Evolutionary conservation across 495 filamentous ascomycete genomes (phyloP), one percentile per base, ranked within the genome.

Genomic region (Bryoglossum gracile): DNA sequence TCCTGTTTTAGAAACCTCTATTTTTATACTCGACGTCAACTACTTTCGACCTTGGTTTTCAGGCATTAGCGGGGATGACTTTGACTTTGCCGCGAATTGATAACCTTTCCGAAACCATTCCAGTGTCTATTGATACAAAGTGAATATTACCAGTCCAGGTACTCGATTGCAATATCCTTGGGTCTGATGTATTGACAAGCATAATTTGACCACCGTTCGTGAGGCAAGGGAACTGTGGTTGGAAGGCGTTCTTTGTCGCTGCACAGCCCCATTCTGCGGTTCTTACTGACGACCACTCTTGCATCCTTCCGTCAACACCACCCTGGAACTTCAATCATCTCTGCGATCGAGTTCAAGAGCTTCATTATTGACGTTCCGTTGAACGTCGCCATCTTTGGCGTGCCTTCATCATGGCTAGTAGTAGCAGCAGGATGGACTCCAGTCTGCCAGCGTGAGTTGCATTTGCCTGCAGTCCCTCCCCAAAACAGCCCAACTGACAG

Each of bases 401-500:
- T 46, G 51, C 55, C 52, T 55, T 64, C 52, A 63, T 42, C 46
- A 62, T 64, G 72, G 66, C 65, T 58, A 57, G 61, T 50, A 59
- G 61, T 58, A 55, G 62, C 58, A 56, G 62, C 58, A 56, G 62
- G 51, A 79, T 80, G 74, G 73, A 75, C 55, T 77, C 76, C 54
- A 76, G 75, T 67, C 67, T 80, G 57, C 77, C 77, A 51, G 62
- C 66, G 77, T 80, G 69, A 65, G 77, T 71, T n/a, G 33, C 14
- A 32, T 34, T 25, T 25, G 8, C 5, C 13, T 14, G 11, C 28
- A 1, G 17, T 35, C 22, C 11, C 26, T 38, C 28, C 33, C 17
- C 26, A 9, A 18, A 23, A 24, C 24, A 46, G 8, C 41, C 14
- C 22, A 13, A 50, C 58, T 61, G 42, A 61, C 52, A 28, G 5